Base-by-base conservation (phyloP, 1,284 basidiomycete genomes). In the Polyporus tsugae region DNA sequence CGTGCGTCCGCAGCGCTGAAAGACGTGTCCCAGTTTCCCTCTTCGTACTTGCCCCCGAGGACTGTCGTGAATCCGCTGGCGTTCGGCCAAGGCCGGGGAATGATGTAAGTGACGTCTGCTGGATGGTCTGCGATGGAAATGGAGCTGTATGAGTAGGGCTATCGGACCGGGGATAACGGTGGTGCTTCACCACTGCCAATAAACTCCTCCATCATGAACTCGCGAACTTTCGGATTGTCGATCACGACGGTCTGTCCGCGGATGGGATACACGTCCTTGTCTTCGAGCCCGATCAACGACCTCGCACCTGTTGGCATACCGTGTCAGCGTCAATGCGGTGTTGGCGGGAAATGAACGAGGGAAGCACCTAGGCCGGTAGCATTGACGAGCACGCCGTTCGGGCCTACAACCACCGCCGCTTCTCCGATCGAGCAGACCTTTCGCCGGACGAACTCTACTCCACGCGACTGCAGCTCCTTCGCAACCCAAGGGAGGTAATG, bases 221-320 rank as follows among this genome's bases (percentile, higher is more conserved):
- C 82, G 42, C 81, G 80, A 66, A 86, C 75, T 36, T 78, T 88
- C 1, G 95, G 95, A 0, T 94, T 92, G 64, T 87, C 81, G 15
- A 95, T 83, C 35, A 95, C 80, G 10, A 96, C 88, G 0, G 94
- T 96, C 80, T 98, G 96, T 0, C 96, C 96, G 53, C 95, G 86
- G 63, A 96, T 87, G 0, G 96, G 95, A 76, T 89, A 89, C 29
- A 96, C 85, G 19, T 82, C 80, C 63, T 84, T 82, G 76, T 95
- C 93, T 72, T 94, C 89, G 2, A 97, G 89, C 4, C 94, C 95
- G n/a, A 93, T 87, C 13, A 97, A 83, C 19, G 87, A 87, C 13
- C 89, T 84, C 11, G 94, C 88, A 13, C 93, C 93, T 75, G 88
- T 29, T 11, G 5, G 13, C 10, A 25, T 25, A 29, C 22, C 29